phyloP scores from a whole-genome alignment of 2,329 filamentous ascomycete species.

The Chaetomium globosum region DNA sequence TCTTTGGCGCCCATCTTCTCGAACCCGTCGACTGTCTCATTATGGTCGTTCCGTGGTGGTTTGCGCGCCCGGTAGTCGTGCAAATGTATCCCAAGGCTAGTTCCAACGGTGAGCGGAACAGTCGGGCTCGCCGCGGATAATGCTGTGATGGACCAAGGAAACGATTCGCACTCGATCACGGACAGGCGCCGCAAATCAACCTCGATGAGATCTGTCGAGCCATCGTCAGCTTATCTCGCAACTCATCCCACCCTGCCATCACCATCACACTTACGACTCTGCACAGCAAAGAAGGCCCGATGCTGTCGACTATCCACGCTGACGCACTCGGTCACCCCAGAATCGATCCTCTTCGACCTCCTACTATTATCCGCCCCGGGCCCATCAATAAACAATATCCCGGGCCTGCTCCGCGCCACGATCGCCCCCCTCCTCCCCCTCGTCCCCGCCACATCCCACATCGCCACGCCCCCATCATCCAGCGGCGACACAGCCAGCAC shows the following conservation, averaged over 20 bases:
- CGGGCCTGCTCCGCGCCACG: slow-evolving; percentile 65
- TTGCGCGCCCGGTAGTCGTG: slow-evolving; percentile 68
- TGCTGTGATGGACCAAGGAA: slow-evolving; percentile 81
- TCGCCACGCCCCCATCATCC: slow-evolving; percentile 82
- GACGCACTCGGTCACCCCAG: slow-evolving; percentile 77
- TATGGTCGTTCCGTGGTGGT: slow-evolving; percentile 39
- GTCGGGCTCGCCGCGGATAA: slow-evolving; percentile 69
- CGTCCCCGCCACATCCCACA: slow-evolving; percentile 75
- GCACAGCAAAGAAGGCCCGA: slow-evolving; percentile 78
- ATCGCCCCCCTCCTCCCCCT: slow-evolving; percentile 62
- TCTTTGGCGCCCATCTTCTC: slow-evolving; percentile 37
- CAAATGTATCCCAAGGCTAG: slow-evolving; percentile 77
- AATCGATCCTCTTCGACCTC: slow-evolving; percentile 68
- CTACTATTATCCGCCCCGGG: slow-evolving; percentile 49
- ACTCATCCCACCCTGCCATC: not conserved
- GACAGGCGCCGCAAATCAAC: slow-evolving; percentile 76
- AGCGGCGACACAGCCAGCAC: slow-evolving; percentile 72
- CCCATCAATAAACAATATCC: slow-evolving; percentile 65
- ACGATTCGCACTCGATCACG: slow-evolving; percentile 69
- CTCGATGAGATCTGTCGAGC: slow-evolving; percentile 65
- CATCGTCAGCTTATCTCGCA: slow-evolving; percentile 26
- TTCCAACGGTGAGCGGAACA: slow-evolving; percentile 80
- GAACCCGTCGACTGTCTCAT: slow-evolving; percentile 45
- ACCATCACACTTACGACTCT: slow-evolving; percentile 58
- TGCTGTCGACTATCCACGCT: slow-evolving; percentile 70